A percentile compares a stretch with the other conserved stretches of the same genome.
phyloP scores from a whole-genome alignment of 2,329 filamentous ascomycete genomes.

The Colletotrichum siamense region DNA sequence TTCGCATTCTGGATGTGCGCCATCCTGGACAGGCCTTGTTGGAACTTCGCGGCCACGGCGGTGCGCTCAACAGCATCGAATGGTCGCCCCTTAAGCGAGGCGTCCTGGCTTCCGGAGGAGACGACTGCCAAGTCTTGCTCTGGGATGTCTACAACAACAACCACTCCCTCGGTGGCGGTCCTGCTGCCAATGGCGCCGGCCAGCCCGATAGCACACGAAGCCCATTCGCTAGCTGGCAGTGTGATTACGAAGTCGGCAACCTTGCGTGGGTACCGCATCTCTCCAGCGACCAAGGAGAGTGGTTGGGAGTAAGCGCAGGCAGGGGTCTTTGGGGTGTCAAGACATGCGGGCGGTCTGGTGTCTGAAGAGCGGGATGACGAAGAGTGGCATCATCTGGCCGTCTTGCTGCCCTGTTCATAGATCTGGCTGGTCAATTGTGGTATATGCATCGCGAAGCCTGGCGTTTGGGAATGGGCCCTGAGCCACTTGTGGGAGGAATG shows the following conservation, averaged over 20 bases:
- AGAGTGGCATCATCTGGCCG: background rate
- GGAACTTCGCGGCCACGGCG: conserved; percentile 87
- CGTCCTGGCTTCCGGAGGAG: conserved; percentile 87
- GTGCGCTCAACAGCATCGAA: conserved; percentile 89
- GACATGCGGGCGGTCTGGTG: conserved; percentile 27
- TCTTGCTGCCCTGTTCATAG: conserved; percentile 18
- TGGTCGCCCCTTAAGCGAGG: conserved; percentile 91
- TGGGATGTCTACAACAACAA: conserved; percentile 86
- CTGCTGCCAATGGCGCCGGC: conserved; percentile 54
- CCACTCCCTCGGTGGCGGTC: conserved; percentile 46
- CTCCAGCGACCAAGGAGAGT: conserved; percentile 76
- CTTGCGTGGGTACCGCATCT: conserved; percentile 82
- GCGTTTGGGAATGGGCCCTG: conserved; percentile 21
- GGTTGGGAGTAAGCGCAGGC: conserved; percentile 83
- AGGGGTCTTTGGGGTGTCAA: conserved; percentile 80
- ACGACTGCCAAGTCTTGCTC: conserved; percentile 89
- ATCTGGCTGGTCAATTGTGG: conserved; percentile 19
- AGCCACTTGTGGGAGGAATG: background rate
- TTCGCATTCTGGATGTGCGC: conserved; percentile 93
- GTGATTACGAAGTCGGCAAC: conserved; percentile 87
- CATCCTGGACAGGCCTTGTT: conserved; percentile 95
- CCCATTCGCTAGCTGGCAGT: conserved; percentile 81
- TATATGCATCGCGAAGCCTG: conserved; percentile 27
- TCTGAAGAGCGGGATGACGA: conserved; percentile 2
- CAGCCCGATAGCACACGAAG: conserved; percentile 64